Evolutionary conservation across 495 filamentous ascomycete species (phyloP).

Genomic region (Chaetomidium leptoderma): DNA sequence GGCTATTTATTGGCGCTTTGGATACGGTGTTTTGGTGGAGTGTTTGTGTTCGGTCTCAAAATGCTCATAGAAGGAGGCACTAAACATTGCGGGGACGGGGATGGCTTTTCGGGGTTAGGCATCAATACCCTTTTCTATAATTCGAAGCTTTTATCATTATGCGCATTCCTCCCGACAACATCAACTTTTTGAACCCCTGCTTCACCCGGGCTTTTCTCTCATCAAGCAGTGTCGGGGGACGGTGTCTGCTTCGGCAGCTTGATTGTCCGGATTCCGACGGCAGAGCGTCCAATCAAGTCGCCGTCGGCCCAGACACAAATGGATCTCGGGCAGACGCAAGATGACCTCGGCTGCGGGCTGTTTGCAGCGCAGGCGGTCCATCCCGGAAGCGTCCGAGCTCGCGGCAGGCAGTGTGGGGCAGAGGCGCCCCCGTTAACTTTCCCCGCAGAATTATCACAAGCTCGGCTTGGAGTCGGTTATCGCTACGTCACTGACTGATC

Average conservation of each 20-base stretch:
- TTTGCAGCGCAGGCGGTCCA: background rate
- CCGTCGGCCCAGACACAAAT: background rate
- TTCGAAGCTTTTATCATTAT: background rate
- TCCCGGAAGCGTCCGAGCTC: constrained; percentile 34
- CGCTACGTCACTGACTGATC: constrained; percentile 31
- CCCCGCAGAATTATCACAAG: constrained; percentile 57
- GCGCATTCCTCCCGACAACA: background rate
- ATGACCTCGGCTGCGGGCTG: constrained; percentile 24
- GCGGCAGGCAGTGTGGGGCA: constrained; percentile 10
- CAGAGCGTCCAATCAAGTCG: background rate
- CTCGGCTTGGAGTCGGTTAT: constrained; percentile 47
- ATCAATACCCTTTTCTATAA: constrained; percentile 8
- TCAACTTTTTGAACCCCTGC: background rate
- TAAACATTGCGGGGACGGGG: background rate
- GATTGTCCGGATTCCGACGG: background rate
- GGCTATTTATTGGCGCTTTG: background rate
- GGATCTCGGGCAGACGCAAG: constrained; percentile 15
- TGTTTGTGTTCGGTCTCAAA: constrained; percentile 7
- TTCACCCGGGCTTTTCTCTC: background rate
- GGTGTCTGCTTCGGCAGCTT: background rate
- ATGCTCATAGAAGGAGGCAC: constrained; percentile 8
- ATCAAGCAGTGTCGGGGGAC: background rate
- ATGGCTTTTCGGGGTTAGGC: background rate
- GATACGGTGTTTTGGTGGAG: background rate
- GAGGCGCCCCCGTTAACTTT: constrained; percentile 12